These are phyloP conservation scores for Sclerotinia sclerotiorum DNA, from an alignment of 2,329 filamentous ascomycete species.

Conservation along the genomic window DNA sequence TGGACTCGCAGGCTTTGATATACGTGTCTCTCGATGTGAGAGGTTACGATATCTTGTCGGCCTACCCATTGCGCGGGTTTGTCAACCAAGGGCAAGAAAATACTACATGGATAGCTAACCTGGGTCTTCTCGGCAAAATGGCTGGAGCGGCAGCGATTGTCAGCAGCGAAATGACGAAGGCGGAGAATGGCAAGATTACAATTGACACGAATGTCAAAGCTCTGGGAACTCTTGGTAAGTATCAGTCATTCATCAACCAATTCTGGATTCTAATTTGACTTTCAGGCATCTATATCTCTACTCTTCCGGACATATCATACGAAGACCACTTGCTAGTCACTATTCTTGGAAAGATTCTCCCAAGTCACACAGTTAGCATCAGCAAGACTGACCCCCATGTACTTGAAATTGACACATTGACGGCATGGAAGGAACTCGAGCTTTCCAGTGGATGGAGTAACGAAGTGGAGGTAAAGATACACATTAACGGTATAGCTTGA, in stretches of 20 bases:
- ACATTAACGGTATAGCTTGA: constrained; percentile 28
- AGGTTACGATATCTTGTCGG: constrained; percentile 80
- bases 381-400: constrained; percentile 56
- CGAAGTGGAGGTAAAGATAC: constrained; percentile 62
- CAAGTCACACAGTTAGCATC: constrained; percentile 62
- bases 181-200: constrained; percentile 60
- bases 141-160: constrained; percentile 78
- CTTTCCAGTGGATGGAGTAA: constrained; percentile 76
- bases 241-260: not conserved
- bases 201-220: constrained; percentile 75
- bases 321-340: constrained; percentile 69
- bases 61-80: constrained; percentile 65
- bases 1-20: constrained; percentile 53
- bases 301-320: constrained; percentile 60
- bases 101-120: constrained; percentile 59
- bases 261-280: constrained; percentile 22
- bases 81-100: constrained; percentile 42
- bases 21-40: constrained; percentile 60
- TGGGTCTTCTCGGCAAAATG: constrained; percentile 87
- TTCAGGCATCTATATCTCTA: constrained; percentile 73
- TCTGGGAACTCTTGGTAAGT: constrained; percentile 67
- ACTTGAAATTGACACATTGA: constrained; percentile 72
- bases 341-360: constrained; percentile 70
- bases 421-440: constrained; percentile 74
- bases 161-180: constrained; percentile 57